phyloP scores from a whole-genome alignment of 129 eudicot genomes.

The Erigeron canadensis region DNA sequence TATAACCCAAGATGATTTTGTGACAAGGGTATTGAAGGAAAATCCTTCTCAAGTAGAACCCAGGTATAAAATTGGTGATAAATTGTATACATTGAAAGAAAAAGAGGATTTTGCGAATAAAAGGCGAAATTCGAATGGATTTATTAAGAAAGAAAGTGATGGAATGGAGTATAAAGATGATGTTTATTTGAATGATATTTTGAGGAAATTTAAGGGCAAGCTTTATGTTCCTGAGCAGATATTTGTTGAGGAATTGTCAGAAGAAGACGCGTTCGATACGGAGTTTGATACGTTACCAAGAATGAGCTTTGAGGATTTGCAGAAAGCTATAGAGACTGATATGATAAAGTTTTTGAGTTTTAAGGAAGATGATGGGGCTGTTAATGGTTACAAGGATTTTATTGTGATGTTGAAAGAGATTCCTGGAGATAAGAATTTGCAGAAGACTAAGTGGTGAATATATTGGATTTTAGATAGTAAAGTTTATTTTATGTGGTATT shows the following conservation, averaged over 20 bases:
- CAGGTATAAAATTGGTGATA: conserved; percentile 57
- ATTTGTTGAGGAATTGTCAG: conserved; percentile 58
- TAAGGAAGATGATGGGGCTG: conserved; percentile 47
- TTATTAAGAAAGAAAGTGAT: conserved; percentile 28
- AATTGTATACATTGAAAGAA: conserved; percentile 63
- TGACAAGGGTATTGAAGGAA: conserved; percentile 74
- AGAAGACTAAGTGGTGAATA: conserved; percentile 72
- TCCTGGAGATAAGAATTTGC: conserved; percentile 79
- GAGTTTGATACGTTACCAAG: conserved; percentile 55
- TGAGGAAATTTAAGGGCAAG: conserved; percentile 87
- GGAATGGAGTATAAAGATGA: conserved; percentile 35
- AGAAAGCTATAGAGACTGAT: conserved; percentile 44
- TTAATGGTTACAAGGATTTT: conserved; percentile 41
- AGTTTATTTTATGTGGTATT: not conserved
- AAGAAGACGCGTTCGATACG: conserved; percentile 66
- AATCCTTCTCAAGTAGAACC: conserved; percentile 89
- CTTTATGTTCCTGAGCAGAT: conserved; percentile 90
- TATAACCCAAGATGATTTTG: conserved; percentile 60
- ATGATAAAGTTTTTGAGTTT: conserved; percentile 58
- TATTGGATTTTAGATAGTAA: not conserved
- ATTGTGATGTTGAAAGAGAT: conserved; percentile 79
- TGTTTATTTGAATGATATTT: conserved; percentile 73
- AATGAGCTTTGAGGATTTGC: conserved; percentile 59
- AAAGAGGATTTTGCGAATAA: conserved; percentile 41
- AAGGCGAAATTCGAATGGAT: conserved; percentile 41